Conservation (phyloP, 2,329 filamentous ascomycete species). For the Cytospora piceicola region DNA sequence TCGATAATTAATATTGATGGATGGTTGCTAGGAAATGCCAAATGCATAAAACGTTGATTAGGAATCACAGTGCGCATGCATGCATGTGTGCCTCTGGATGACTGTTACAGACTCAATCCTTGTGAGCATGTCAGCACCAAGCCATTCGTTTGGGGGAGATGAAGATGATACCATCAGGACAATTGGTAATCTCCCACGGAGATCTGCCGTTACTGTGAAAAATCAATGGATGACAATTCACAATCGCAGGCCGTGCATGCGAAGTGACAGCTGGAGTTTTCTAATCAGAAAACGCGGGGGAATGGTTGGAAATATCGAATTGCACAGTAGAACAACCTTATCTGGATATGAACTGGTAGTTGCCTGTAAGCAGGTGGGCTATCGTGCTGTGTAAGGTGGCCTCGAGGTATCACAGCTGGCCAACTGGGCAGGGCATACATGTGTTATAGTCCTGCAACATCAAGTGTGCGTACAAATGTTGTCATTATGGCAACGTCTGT, state of each 20-base stretch:
- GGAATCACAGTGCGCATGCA: constrained; percentile 12
- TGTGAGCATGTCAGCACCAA: background rate
- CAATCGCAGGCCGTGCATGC: background rate
- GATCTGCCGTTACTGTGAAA: background rate
- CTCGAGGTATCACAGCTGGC: background rate
- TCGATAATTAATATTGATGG: too few relatives aligned
- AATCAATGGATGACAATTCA: background rate
- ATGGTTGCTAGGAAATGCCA: background rate
- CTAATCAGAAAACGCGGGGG: background rate
- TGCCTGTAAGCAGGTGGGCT: background rate
- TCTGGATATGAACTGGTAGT: background rate
- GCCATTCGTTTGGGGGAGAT: too few relatives aligned
- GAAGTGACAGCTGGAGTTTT: background rate
- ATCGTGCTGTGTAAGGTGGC: constrained; percentile 5
- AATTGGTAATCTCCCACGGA: constrained; percentile 18
- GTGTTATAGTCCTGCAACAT: too few relatives aligned
- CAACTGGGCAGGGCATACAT: background rate
- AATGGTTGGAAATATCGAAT: too few relatives aligned
- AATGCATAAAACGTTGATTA: constrained; percentile 9
- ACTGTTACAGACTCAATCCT: background rate
- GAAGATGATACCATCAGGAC: background rate
- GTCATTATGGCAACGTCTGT: too few relatives aligned
- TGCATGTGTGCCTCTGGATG: background rate
- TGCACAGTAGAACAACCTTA: too few relatives aligned
- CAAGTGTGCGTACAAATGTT: too few relatives aligned